Evolutionary conservation across 78 protist species (phyloP).

Genomic region (Reticulomyxa filosa): DNA sequence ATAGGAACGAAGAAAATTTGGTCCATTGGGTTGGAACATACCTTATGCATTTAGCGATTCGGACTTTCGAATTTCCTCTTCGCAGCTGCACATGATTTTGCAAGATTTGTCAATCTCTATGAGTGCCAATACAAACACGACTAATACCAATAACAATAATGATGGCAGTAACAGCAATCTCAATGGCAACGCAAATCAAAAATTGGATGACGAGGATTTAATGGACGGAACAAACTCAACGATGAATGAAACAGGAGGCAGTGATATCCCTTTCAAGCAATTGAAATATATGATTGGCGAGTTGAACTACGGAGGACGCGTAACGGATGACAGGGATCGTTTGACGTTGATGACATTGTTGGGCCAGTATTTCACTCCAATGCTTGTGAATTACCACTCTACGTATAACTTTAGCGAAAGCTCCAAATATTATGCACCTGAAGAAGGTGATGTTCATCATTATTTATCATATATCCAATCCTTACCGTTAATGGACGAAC

Average conservation of each 20-base stretch:
- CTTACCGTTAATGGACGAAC: conserved; percentile 26
- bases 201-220: too few species aligned
- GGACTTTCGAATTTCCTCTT: neutral
- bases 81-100: neutral
- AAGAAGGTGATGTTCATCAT: neutral
- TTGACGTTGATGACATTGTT: neutral
- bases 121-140: too few species aligned
- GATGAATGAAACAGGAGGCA: too few species aligned
- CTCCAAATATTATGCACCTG: neutral
- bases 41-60: neutral
- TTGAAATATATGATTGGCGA: neutral
- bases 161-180: too few species aligned
- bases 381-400: neutral
- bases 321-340: neutral
- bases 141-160: too few species aligned
- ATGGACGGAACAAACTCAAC: too few species aligned
- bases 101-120: too few species aligned
- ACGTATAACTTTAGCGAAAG: neutral
- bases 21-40: conserved; percentile 1
- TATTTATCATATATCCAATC: conserved; percentile 1
- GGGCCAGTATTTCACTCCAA: neutral
- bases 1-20: neutral
- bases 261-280: too few species aligned
- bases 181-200: too few species aligned
- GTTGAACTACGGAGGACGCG: conserved; percentile 5